These are phyloP conservation scores for Lactifluus pinguis DNA, from an alignment of 768 basidiomycete genomes.

Conservation along the genomic window DNA sequence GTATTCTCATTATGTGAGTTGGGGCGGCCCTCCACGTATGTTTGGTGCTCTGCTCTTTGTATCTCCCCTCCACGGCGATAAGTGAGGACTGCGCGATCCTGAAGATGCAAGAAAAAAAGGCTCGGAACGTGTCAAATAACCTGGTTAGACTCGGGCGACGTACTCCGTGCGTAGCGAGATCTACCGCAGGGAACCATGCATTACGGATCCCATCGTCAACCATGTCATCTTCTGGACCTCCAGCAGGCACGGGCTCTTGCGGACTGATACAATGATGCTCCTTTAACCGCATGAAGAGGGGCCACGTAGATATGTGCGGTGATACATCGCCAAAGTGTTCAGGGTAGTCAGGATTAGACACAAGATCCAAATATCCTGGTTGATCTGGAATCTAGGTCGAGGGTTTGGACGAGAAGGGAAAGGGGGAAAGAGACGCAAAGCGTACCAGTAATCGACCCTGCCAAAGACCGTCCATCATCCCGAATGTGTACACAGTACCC, in stretches of 20 bases:
- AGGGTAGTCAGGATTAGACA: slow-evolving; percentile 22
- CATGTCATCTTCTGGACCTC: slow-evolving; percentile 15
- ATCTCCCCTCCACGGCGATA: neutral
- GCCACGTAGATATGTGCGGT: slow-evolving; percentile 34
- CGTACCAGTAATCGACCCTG: slow-evolving; percentile 55
- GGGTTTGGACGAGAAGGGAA: slow-evolving; percentile 1
- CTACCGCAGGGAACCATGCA: slow-evolving; percentile 31
- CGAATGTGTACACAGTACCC: slow-evolving; percentile 37
- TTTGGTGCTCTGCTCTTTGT: slow-evolving; percentile 27
- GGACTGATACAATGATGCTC: slow-evolving; percentile 47
- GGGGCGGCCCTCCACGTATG: slow-evolving; percentile 30
- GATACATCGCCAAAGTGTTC: slow-evolving; percentile 23
- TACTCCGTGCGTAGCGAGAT: slow-evolving; percentile 22
- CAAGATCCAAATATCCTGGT: slow-evolving; percentile 24
- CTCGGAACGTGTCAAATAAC: neutral
- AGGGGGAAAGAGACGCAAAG: slow-evolving; percentile 12
- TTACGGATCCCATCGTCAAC: slow-evolving; percentile 33
- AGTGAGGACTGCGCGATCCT: slow-evolving; percentile 4
- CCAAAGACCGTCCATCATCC: slow-evolving; percentile 49
- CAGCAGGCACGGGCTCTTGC: slow-evolving; percentile 24
- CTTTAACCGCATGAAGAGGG: slow-evolving; percentile 48
- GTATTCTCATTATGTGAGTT: slow-evolving; percentile 36
- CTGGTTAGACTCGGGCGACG: slow-evolving; percentile 10
- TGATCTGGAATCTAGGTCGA: slow-evolving; percentile 29
- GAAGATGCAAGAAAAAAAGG: neutral